Base-by-base conservation (phyloP, 768 basidiomycete genomes). In the Termitomyces sp. region DNA sequence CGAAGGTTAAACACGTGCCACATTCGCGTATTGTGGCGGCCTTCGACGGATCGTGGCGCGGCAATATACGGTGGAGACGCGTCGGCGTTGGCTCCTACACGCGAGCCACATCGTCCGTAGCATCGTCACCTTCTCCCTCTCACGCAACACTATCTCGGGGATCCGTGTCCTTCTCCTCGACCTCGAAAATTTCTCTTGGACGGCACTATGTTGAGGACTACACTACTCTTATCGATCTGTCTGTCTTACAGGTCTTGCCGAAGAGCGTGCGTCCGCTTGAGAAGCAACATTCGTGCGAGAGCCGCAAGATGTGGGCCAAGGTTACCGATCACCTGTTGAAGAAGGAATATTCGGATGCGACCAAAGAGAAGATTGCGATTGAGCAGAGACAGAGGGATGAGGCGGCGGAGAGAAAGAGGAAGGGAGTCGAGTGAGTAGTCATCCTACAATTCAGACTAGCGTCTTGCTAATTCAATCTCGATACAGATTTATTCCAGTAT, bases 341-440 rank as follows among this genome's bases (percentile, higher is more conserved):
- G 65, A 98, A 97, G 80, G 90, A 95, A 65, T 99, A 82, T 71
- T 79, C 82, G 22, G 92, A 95, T 39, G 97, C 97, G 50, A 98
- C 93, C 54, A 89, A 80, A 76, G 83, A 89, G 74, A 99, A 99
- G 78, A 82, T 94, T 50, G 70, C 70, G 5, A 96, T 99, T 53
- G 97, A 99, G 73, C 96, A 98, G 79, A 82, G 68, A 65, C 97
- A 98, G 76, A 76, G 97, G 48, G 94, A 98, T 56, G 81, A 85
- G 31, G 91, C 94, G 6, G 89, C 87, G 11, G 91, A 93, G 68
- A 78, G 93, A 71, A 95, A 92, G 77, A 81, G 78, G 68, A 88
- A 83, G 54, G 91, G 88, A 16, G 68, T 82, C 29, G 78, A 82
- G 91, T 96, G 64, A 76, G 91, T 88, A 9, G 52, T 18, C 11